Base-by-base conservation (phyloP, 2,329 filamentous ascomycete species). In the Cercospora berteroae region DNA sequence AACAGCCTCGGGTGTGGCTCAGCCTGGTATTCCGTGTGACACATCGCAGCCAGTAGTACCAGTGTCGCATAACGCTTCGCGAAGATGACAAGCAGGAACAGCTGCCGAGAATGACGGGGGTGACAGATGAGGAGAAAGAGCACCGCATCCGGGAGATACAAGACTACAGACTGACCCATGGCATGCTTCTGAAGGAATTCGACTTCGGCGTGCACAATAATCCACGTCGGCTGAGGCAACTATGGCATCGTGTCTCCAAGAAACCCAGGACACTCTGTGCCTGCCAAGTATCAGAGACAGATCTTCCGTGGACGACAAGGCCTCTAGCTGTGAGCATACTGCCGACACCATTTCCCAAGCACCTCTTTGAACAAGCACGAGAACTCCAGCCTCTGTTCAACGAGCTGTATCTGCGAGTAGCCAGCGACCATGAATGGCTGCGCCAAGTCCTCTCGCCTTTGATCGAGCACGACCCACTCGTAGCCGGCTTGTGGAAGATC, bases 371-470 rank as follows among this genome's bases (percentile, higher is more conserved):
- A 13, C 69, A 77, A 85, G 80, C 85, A 83, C 25, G 80, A 85
- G 66, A 84, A 80, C 71, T 90, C 80, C 77, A 90, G 86, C 78
- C 85, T 81, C 77, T 87, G 84, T 81, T 84, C 84, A 73, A 85
- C 82, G 73, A 87, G 84, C 74, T 82, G 3, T 82, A 82, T 61
- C 72, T 78, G 81, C 87, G 66, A 80, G 87, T 77, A 80, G 88
- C 71, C 1, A 73, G 77, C 52, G 79, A 83, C 70, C 75, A 78
- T 27, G 67, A 73, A 1, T 82, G 80, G 79, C 74, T 83, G 1
- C 72, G 74, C 18, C 60, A 70, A 4, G 72, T 76, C 0, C 74
- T 81, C 2, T 64, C 69, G 25, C 73, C 77, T 18, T 67, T 82
- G 7, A 72, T 79, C 6, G 70, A 76, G 10, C 70, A 73, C 3